phyloP scores from a whole-genome alignment of 2,329 filamentous ascomycete species.

The Calonectria crousiana region DNA sequence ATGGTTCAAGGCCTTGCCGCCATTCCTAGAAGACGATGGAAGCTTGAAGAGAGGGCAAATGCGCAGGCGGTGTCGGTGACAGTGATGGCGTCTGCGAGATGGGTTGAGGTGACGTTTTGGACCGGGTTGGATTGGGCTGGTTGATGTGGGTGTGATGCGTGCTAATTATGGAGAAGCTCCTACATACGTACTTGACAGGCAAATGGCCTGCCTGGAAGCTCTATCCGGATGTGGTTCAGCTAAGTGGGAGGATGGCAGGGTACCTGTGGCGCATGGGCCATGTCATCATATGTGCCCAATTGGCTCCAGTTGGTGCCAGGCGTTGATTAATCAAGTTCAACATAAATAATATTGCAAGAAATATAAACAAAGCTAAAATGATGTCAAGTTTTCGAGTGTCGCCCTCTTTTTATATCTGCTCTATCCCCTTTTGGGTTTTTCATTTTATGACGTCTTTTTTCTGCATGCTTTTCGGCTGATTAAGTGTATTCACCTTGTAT shows the following conservation, averaged over 20 bases:
- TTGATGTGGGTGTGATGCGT: constrained; percentile 6
- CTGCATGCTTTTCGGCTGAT: not conserved
- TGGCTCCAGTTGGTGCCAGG: not conserved
- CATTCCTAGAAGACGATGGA: constrained; percentile 10
- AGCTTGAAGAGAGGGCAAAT: not conserved
- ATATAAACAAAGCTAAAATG: not conserved
- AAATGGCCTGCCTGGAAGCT: constrained; percentile 8
- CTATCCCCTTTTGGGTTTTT: not conserved
- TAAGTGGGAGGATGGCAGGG: not conserved
- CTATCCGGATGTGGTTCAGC: constrained; percentile 1
- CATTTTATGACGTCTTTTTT: too few relatives aligned
- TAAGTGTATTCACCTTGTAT: not conserved
- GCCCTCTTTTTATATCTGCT: not conserved
- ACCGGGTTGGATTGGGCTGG: constrained; percentile 17
- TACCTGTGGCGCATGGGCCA: constrained; percentile 11
- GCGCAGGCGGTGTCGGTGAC: constrained; percentile 11
- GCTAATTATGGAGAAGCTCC: constrained; percentile 3
- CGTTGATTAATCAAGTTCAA: not conserved
- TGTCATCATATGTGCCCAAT: not conserved
- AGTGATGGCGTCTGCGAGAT: constrained; percentile 2
- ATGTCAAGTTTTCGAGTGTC: not conserved
- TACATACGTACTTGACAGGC: not conserved
- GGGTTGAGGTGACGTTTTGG: constrained; percentile 20
- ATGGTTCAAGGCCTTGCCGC: not conserved
- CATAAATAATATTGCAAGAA: not conserved